phyloP scores from a whole-genome alignment of 306 rosid genomes.

The Sindora glabra region DNA sequence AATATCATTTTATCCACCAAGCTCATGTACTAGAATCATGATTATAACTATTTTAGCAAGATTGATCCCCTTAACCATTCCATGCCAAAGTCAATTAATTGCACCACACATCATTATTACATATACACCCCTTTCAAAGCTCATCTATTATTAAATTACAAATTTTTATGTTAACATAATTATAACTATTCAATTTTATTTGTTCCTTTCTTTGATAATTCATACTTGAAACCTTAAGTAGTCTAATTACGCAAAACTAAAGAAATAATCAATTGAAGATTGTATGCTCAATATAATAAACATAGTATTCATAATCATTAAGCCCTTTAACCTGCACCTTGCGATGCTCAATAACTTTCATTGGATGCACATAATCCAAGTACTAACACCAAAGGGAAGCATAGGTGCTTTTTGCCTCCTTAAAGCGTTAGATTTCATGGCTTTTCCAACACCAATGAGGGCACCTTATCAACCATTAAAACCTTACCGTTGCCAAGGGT shows the following conservation, averaged over 20 bases:
- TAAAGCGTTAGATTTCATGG: conserved; percentile 29
- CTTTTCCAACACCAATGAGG: conserved; percentile 3
- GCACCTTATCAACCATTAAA: conserved; percentile 3
- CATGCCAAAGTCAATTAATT: no score
- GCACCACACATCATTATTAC: no score
- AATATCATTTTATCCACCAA: no score
- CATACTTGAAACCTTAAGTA: conserved; percentile 27
- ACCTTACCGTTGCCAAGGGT: conserved; percentile 32
- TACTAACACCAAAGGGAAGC: conserved; percentile 85
- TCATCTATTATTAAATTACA: no score
- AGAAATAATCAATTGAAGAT: neutral
- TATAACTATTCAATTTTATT: no score
- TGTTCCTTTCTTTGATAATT: no score
- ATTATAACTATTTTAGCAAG: no score
- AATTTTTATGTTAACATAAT: no score
- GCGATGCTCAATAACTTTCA: conserved; percentile 90
- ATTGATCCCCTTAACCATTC: no score
- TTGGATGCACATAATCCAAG: conserved; percentile 96
- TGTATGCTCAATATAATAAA: conserved; percentile 95
- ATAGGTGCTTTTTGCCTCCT: conserved; percentile 54
- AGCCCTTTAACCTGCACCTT: conserved; percentile 25
- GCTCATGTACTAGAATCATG: no score
- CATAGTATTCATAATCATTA: conserved; percentile 91
- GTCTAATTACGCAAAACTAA: neutral
- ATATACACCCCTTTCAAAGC: no score